phyloP scores from a whole-genome alignment of 148 eudicot species.

The Pouteria glomerata region DNA sequence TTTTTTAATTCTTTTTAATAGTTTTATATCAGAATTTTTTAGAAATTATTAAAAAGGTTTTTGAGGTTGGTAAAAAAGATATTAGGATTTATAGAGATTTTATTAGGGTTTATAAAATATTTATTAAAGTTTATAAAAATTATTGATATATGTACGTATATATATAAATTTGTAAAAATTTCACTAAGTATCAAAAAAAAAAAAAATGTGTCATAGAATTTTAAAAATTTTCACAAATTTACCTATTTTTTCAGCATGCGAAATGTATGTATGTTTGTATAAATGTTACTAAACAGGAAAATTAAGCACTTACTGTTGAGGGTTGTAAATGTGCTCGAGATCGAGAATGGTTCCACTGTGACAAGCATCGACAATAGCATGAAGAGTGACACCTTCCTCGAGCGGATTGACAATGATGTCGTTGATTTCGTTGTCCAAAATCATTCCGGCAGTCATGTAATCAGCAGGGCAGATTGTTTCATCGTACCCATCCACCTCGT shows the following conservation, averaged over 20 bases:
- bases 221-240: no score
- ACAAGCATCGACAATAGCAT: slow-evolving; percentile 74
- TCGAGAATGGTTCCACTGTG: slow-evolving; percentile 81
- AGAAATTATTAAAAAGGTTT: no score
- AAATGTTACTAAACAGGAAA: neutral
- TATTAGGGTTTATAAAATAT: no score
- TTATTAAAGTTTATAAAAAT: no score
- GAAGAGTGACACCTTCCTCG: slow-evolving; percentile 58
- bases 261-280: neutral
- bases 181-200: no score
- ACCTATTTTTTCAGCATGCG: neutral
- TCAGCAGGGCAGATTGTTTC: slow-evolving; percentile 74
- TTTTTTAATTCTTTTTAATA: no score
- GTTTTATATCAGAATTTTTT: no score
- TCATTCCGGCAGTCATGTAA: slow-evolving; percentile 53
- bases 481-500: slow-evolving; percentile 68
- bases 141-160: no score
- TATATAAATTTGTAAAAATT: no score
- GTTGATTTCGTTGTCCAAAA: slow-evolving; percentile 66
- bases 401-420: slow-evolving; percentile 61
- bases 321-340: slow-evolving; percentile 20
- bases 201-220: no score
- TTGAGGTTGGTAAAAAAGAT: no score
- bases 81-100: no score
- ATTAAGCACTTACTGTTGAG: neutral